These are phyloP conservation scores for Conoideocrella luteorostrata DNA, from an alignment of 2,329 filamentous ascomycete species.

Conservation along the genomic window DNA sequence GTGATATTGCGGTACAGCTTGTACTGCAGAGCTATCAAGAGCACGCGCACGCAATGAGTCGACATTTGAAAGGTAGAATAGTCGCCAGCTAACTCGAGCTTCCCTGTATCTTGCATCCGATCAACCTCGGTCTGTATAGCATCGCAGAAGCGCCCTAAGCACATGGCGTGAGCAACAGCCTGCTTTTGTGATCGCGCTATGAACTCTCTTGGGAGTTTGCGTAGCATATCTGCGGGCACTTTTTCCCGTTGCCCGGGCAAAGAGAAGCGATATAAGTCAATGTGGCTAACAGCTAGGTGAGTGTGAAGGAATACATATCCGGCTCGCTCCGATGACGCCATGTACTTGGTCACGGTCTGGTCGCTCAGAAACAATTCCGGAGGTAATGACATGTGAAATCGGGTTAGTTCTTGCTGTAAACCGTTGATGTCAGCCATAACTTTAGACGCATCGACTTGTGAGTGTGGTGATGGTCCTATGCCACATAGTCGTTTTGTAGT, in stretches of 20 bases:
- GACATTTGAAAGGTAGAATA: constrained; percentile 25
- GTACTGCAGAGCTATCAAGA: constrained; percentile 30
- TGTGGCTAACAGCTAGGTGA: constrained; percentile 28
- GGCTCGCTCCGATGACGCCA: constrained; percentile 22
- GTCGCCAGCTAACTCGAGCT: constrained; percentile 22
- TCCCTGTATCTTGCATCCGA: constrained; percentile 17
- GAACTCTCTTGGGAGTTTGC: constrained; percentile 29
- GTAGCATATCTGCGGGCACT: constrained; percentile 24
- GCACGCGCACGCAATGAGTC: constrained; percentile 23
- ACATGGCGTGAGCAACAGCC: constrained; percentile 32
- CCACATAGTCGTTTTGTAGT: constrained; percentile 20
- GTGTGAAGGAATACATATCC: constrained; percentile 33
- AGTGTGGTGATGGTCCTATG: constrained; percentile 11
- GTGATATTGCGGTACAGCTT: constrained; percentile 27
- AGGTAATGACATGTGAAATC: constrained; percentile 29
- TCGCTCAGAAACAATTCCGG: constrained; percentile 27
- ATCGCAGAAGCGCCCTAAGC: constrained; percentile 29
- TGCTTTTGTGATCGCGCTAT: constrained; percentile 30
- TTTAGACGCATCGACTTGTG: constrained; percentile 27
- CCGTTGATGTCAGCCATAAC: constrained; percentile 30
- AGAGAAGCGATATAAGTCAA: constrained; percentile 34
- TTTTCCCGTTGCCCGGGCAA: constrained; percentile 29
- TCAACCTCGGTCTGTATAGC: constrained; percentile 24
- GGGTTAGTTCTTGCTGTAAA: constrained; percentile 31
- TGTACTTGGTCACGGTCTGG: constrained; percentile 25